Conservation (phyloP, 148 eudicot species). For the Persicaria tinctoria region DNA sequence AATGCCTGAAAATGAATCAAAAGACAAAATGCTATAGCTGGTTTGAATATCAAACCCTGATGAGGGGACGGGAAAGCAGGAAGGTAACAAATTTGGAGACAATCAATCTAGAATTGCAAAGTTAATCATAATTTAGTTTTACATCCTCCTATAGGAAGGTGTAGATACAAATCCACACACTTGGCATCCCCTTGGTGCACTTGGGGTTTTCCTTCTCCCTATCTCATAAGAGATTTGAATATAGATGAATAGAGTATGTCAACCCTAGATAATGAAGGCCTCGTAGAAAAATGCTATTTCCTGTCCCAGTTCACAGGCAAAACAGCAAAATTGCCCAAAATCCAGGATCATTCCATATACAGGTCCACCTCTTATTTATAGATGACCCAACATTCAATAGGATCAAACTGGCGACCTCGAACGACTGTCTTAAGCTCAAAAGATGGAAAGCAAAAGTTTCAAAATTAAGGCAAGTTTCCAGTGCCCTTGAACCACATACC, state of each 20-base stretch:
- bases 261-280: neutral
- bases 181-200: neutral
- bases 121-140: neutral
- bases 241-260: neutral
- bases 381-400: neutral
- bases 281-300: neutral
- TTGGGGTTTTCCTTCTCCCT: neutral
- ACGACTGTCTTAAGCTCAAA: neutral
- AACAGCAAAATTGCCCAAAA: neutral
- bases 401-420: neutral
- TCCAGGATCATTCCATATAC: neutral
- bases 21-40: neutral
- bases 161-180: neutral
- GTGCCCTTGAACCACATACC: neutral
- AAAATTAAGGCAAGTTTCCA: neutral
- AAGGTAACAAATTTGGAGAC: neutral
- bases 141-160: neutral
- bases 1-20: slow-evolving; percentile 42
- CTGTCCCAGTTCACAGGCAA: neutral
- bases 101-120: neutral
- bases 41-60: neutral
- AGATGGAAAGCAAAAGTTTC: neutral
- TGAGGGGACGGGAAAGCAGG: neutral
- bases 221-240: neutral
- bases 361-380: neutral